phyloP scores from a whole-genome alignment of 306 rosid genomes.

The Cyamopsis tetragonoloba region DNA sequence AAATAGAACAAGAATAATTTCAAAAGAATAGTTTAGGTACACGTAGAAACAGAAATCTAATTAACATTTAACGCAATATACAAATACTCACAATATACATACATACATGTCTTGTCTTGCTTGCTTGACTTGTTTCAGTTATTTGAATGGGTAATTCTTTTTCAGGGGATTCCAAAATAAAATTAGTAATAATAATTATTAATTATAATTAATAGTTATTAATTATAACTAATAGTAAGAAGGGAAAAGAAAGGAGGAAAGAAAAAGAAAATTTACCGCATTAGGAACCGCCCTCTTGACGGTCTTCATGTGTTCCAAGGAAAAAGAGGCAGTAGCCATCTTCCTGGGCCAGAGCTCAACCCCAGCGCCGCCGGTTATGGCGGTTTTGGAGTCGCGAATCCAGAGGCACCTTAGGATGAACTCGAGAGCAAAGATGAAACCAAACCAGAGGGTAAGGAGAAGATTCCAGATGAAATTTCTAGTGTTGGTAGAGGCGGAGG shows the following conservation, averaged over 20 bases:
- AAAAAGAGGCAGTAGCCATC: conserved; percentile 63
- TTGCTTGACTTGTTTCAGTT: too few relatives aligned
- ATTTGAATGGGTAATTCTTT: too few relatives aligned
- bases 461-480: conserved; percentile 12
- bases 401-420: conserved; percentile 44
- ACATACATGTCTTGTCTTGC: too few relatives aligned
- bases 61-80: too few relatives aligned
- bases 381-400: conserved; percentile 57
- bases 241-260: not conserved
- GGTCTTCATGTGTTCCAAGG: conserved; percentile 59
- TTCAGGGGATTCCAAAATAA: too few relatives aligned
- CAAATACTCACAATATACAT: too few relatives aligned
- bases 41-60: not conserved
- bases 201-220: too few relatives aligned
- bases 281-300: conserved; percentile 52
- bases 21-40: not conserved
- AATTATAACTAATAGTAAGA: too few relatives aligned
- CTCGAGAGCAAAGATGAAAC: conserved; percentile 44
- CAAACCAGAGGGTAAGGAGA: conserved; percentile 30
- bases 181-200: too few relatives aligned
- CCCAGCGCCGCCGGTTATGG: conserved; percentile 64
- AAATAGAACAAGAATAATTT: not conserved
- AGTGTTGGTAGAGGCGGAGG: not conserved
- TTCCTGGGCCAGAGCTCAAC: conserved; percentile 90
- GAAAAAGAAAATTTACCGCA: conserved; percentile 27